Percentiles rank a stretch among this genome's conserved stretches.
phyloP scores from a whole-genome alignment of 108 stramenopile species.

The Cyclotella cryptica region DNA sequence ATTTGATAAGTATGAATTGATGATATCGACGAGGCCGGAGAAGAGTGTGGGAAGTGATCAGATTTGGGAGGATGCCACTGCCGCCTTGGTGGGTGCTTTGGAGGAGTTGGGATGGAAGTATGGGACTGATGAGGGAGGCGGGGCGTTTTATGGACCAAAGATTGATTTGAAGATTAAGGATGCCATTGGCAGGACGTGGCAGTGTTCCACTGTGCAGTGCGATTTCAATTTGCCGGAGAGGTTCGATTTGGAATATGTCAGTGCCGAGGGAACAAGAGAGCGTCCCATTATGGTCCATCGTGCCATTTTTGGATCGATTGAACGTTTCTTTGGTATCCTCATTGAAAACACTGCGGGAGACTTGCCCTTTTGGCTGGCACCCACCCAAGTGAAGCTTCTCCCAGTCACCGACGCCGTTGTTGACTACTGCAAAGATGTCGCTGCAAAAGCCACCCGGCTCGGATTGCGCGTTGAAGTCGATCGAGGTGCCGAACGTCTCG shows the following conservation, averaged over 20 bases:
- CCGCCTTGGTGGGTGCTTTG: constrained; percentile 86
- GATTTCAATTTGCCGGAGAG: constrained; percentile 98
- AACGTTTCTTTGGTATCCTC: constrained; percentile 98
- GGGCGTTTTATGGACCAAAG: constrained; percentile 99
- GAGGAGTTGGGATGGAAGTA: constrained; percentile 94
- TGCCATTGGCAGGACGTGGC: constrained; percentile 98
- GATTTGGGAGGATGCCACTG: constrained; percentile 94
- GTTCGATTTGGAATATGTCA: constrained; percentile 92
- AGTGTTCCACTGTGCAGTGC: constrained; percentile 98
- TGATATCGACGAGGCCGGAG: constrained; percentile 95
- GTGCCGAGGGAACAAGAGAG: constrained; percentile 81
- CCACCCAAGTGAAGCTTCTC: constrained; percentile 90
- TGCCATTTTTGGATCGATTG: constrained; percentile 98
- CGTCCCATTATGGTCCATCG: constrained; percentile 95
- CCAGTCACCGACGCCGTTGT: constrained; percentile 95
- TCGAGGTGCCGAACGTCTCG: constrained; percentile 88
- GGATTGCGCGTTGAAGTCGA: constrained; percentile 95
- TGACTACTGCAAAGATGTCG: constrained; percentile 90
- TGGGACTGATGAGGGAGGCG: constrained; percentile 95
- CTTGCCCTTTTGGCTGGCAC: constrained; percentile 96
- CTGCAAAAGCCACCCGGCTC: constrained; percentile 68
- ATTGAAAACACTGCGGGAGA: constrained; percentile 96
- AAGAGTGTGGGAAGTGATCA: constrained; percentile 95
- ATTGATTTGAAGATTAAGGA: constrained; percentile 98
- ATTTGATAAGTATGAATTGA: constrained; percentile 95